Conservation (phyloP, 2,329 filamentous ascomycete genomes). For the Diaporthe destruens region DNA sequence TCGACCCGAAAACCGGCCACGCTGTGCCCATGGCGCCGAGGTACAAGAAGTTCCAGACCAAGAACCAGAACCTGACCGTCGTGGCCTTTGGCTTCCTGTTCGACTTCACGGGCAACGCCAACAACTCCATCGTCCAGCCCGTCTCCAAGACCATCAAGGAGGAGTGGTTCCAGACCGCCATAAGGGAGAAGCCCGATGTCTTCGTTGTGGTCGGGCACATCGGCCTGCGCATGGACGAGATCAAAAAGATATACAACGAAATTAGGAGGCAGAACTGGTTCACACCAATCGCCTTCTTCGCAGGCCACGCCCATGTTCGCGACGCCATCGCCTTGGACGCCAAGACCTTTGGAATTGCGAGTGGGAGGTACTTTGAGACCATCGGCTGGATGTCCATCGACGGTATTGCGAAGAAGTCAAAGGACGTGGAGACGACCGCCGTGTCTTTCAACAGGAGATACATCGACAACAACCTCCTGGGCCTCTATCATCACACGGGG, state of each 20-base stretch:
- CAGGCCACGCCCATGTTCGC: slow-evolving; percentile 89
- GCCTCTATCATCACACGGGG: slow-evolving; percentile 83
- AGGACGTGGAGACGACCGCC: slow-evolving; percentile 49
- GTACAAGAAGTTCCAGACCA: slow-evolving; percentile 91
- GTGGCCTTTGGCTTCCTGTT: slow-evolving; percentile 95
- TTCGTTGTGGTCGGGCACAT: slow-evolving; percentile 91
- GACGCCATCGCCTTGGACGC: slow-evolving; percentile 86
- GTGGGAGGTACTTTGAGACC: slow-evolving; percentile 93
- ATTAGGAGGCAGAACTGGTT: slow-evolving; percentile 83
- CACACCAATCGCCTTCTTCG: slow-evolving; percentile 91
- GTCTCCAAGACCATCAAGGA: slow-evolving; percentile 86
- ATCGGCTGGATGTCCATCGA: slow-evolving; percentile 92
- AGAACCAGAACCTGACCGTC: slow-evolving; percentile 86
- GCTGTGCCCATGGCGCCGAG: slow-evolving; percentile 82
- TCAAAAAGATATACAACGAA: slow-evolving; percentile 79
- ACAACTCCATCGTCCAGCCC: slow-evolving; percentile 87
- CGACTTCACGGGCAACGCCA: slow-evolving; percentile 89
- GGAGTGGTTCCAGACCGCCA: slow-evolving; percentile 88
- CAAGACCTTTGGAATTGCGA: slow-evolving; percentile 83
- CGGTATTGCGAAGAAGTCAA: slow-evolving; percentile 62
- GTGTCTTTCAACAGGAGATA: slow-evolving; percentile 82
- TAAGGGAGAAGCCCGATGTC: slow-evolving; percentile 86
- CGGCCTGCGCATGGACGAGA: slow-evolving; percentile 84
- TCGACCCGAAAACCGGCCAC: slow-evolving; percentile 77
- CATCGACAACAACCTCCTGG: slow-evolving; percentile 93